phyloP scores from a whole-genome alignment of 495 filamentous ascomycete genomes.

The Penicillium flavigenum region DNA sequence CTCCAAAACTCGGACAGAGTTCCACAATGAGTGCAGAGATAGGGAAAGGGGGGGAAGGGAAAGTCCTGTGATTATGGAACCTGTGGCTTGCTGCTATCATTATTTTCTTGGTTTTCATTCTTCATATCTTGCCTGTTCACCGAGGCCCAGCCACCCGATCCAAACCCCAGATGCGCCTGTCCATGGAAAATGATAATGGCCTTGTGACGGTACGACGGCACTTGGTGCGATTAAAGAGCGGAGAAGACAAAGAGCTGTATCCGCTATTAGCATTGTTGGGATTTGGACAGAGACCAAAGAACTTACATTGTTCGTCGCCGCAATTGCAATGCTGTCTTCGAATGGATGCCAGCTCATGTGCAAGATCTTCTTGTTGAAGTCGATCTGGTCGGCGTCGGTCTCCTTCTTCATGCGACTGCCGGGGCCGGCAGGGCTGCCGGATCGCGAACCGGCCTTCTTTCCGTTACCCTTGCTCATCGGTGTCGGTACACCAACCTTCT shows the following conservation, averaged over 20 bases:
- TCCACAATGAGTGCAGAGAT: slow-evolving; percentile 6
- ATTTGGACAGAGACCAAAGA: background rate
- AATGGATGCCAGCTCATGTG: slow-evolving; percentile 99
- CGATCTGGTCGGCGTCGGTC: slow-evolving; percentile 98
- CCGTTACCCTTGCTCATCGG: slow-evolving; percentile 87
- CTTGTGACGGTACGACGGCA: slow-evolving; percentile 11
- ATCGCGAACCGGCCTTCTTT: slow-evolving; percentile 80
- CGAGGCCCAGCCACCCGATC: slow-evolving; percentile 22
- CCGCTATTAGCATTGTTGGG: slow-evolving; percentile 22
- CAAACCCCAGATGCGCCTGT: slow-evolving; percentile 30
- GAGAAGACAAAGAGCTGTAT: slow-evolving; percentile 93
- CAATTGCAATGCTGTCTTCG: slow-evolving; percentile 99
- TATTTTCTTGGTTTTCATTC: slow-evolving; percentile 23
- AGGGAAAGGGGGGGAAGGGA: slow-evolving; percentile 13
- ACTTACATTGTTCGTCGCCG: slow-evolving; percentile 98
- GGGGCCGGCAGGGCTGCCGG: slow-evolving; percentile 86
- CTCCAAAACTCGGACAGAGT: slow-evolving; percentile 7
- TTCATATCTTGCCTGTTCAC: slow-evolving; percentile 19
- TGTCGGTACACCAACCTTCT: slow-evolving; percentile 97
- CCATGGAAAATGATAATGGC: slow-evolving; percentile 29
- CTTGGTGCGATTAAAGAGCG: slow-evolving; percentile 65
- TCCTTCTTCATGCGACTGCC: slow-evolving; percentile 97
- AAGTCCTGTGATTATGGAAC: slow-evolving; percentile 28
- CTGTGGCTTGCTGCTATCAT: slow-evolving; percentile 32
- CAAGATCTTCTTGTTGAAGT: slow-evolving; percentile 99